Evolutionary conservation across 306 rosid species (phyloP).

Genomic region (Quercus engelmannii): DNA sequence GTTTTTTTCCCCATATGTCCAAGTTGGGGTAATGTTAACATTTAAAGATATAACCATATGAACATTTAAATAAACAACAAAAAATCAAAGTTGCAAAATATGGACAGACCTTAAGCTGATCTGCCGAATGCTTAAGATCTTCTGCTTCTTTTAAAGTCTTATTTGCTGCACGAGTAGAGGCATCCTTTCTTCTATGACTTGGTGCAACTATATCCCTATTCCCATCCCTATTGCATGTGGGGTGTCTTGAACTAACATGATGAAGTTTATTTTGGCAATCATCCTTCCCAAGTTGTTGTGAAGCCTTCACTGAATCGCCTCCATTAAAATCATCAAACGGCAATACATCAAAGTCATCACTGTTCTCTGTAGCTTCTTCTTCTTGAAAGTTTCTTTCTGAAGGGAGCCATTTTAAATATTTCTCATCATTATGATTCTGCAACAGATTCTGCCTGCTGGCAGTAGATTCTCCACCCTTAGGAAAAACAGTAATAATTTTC

Average conservation of each 20-base stretch:
- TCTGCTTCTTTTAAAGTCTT: constrained; percentile 82
- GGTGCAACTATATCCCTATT: constrained; percentile 61
- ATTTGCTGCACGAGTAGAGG: constrained; percentile 59
- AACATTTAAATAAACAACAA: background rate
- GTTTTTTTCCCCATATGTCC: too few species aligned
- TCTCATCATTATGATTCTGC: constrained; percentile 51
- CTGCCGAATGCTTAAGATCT: constrained; percentile 87
- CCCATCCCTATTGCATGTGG: constrained; percentile 50
- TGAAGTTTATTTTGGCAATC: constrained; percentile 64
- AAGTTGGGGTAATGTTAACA: too few species aligned
- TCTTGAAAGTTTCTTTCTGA: constrained; percentile 54
- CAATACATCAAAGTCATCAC: constrained; percentile 31
- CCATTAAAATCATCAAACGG: constrained; percentile 49
- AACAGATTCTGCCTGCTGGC: constrained; percentile 45
- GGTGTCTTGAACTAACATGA: constrained; percentile 58
- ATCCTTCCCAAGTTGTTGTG: constrained; percentile 50
- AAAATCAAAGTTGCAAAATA: background rate
- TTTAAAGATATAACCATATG: background rate
- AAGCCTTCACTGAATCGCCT: constrained; percentile 52
- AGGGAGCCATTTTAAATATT: constrained; percentile 47
- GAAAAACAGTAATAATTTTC: constrained; percentile 32
- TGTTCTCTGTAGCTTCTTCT: constrained; percentile 40
- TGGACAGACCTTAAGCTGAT: constrained; percentile 67
- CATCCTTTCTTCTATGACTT: constrained; percentile 76
- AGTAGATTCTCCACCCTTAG: constrained; percentile 36